Percentiles rank a stretch among this genome's conserved stretches.
Evolutionary conservation across 192 early-diverging fungal genomes (phyloP).

Genomic region (Coemansia sp.): DNA sequence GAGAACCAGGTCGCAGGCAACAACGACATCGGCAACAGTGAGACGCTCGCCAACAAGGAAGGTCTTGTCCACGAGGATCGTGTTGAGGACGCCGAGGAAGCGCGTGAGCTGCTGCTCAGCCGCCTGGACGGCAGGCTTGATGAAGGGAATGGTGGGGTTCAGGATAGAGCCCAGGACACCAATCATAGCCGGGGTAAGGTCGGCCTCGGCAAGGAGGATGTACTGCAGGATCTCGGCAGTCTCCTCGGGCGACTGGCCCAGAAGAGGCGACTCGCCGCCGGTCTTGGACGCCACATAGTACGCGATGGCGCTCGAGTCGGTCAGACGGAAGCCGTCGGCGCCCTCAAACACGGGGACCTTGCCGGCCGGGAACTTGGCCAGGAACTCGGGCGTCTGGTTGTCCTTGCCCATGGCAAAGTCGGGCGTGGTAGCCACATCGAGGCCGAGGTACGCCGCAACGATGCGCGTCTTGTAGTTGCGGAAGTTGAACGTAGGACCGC

Average conservation of each 20-base stretch:
- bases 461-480: slow-evolving; percentile 61
- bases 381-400: slow-evolving; percentile 77
- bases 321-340: slow-evolving; percentile 65
- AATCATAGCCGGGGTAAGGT: slow-evolving; percentile 39
- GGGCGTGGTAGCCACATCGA: slow-evolving; percentile 61
- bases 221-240: slow-evolving; percentile 60
- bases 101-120: slow-evolving; percentile 62
- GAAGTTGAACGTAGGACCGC: slow-evolving; percentile 20
- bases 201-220: slow-evolving; percentile 56
- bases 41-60: slow-evolving; percentile 92
- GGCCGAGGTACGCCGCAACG: slow-evolving; percentile 70
- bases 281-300: slow-evolving; percentile 63
- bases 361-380: slow-evolving; percentile 87
- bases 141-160: slow-evolving; percentile 29
- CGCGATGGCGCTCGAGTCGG: slow-evolving; percentile 87
- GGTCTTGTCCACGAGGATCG: slow-evolving; percentile 75
- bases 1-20: slow-evolving; percentile 49
- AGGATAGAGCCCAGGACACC: slow-evolving; percentile 49
- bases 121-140: slow-evolving; percentile 61
- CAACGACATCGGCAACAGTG: slow-evolving; percentile 83
- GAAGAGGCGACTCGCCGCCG: slow-evolving; percentile 43
- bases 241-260: slow-evolving; percentile 57
- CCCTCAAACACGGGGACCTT: slow-evolving; percentile 89
- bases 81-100: slow-evolving; percentile 67
- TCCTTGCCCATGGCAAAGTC: slow-evolving; percentile 60